phyloP scores from a whole-genome alignment of 208 protist genomes.

The Acanthamoeba castellanii region DNA sequence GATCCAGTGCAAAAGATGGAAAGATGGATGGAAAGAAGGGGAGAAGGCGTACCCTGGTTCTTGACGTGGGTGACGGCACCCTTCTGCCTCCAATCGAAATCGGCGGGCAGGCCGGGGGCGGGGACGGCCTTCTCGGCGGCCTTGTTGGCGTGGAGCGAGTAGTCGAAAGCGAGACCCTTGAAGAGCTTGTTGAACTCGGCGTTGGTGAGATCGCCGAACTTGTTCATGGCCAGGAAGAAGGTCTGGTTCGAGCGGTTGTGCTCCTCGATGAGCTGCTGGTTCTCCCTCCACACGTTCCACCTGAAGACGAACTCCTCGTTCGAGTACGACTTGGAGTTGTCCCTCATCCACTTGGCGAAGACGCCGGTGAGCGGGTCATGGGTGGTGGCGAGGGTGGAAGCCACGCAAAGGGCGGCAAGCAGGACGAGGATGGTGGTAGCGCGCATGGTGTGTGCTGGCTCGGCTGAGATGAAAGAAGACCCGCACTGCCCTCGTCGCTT shows the following conservation, averaged over 20 bases:
- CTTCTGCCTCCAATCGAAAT: slow-evolving; percentile 92
- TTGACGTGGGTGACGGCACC: slow-evolving; percentile 95
- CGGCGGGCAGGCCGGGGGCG: slow-evolving; percentile 63
- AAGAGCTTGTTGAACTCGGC: slow-evolving; percentile 75
- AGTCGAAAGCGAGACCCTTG: slow-evolving; percentile 7
- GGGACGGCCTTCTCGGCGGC: not conserved
- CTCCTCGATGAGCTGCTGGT: slow-evolving; percentile 1
- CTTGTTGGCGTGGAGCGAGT: not conserved
- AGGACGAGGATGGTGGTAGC: not conserved
- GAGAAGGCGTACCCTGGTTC: slow-evolving; percentile 89
- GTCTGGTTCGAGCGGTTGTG: not conserved
- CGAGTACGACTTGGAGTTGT: slow-evolving; percentile 10
- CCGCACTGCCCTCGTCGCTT: not conserved
- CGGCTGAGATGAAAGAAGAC: not conserved
- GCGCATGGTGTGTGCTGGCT: slow-evolving; percentile 26
- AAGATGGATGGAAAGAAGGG: not conserved
- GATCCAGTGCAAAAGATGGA: not conserved
- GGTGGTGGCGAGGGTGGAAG: not conserved
- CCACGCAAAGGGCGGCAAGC: slow-evolving; percentile 1
- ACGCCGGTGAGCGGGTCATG: not conserved
- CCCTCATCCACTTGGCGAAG: slow-evolving; percentile 61
- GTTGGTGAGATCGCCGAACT: slow-evolving; percentile 80
- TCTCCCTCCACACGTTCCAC: slow-evolving; percentile 42
- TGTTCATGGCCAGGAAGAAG: slow-evolving; percentile 78
- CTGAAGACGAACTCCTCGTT: slow-evolving; percentile 62